Evolutionary conservation across 2,329 filamentous ascomycete species (phyloP), one percentile per base, ranked within the genome.

Genomic region (Fusarium haematococcum): DNA sequence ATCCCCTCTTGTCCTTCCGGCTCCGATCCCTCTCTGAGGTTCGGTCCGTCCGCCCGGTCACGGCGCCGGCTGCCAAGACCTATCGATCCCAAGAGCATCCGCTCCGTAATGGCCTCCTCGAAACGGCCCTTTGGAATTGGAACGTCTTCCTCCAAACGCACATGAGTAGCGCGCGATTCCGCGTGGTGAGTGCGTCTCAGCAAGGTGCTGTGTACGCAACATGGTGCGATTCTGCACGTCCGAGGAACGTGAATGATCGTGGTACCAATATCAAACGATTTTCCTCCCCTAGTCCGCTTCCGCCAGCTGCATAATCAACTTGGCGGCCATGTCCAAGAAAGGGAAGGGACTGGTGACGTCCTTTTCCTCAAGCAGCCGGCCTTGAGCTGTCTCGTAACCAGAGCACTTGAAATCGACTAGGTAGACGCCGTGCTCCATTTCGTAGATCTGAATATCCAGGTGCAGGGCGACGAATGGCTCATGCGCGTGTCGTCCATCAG

Each of bases 391-490:
- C 85, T 99, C 97, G 84, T 99, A 99, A 23, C 97, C 97, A 16
- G 97, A 95, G 82, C 96, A 98, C 82, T 98, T 98, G 88, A 99
- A 99, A 82, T 99, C 97, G 58, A 99, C 97, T 72, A 99, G 92
- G 83, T 96, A 98, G 75, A 97, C 96, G 65, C 94, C 93, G 67
- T 92, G 91, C 82, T 98, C 96, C 86, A 98, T 95, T 80, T 95
- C 93, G 83, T 98, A 98, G 61, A 98, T 92, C 82, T 98, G 97
- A 73, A 99, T 98, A 75, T 97, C 95, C 81, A 99, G 91, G 81
- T 98, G 97, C 79, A 98, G 93, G 81, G 94, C 96, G n/a, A 97
- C 91, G 65, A 93, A 93, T 73, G 95, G 91, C 62, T 83, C 83
- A n/a, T 83, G 81, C 7, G 85, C 80, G 63, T 86, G 84, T 61